phyloP scores from a whole-genome alignment of 1,139 yeast genomes.

The Candida albicans region DNA sequence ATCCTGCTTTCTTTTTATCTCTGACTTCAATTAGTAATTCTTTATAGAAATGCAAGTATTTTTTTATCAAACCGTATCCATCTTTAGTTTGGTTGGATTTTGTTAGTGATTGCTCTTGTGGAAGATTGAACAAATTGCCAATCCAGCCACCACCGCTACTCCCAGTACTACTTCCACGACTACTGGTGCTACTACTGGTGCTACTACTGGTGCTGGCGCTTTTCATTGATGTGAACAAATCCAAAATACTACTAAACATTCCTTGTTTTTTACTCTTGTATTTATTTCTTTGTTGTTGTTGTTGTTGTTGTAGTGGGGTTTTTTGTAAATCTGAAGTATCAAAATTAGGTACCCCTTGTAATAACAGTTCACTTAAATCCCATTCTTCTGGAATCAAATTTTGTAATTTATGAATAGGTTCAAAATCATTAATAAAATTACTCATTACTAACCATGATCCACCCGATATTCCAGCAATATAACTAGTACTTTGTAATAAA shows the following conservation, averaged over 20 bases:
- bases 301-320: neutral
- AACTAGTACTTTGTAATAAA: conserved; percentile 51
- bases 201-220: too few relatives aligned
- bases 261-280: conserved; percentile 55
- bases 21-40: conserved; percentile 54
- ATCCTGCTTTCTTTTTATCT: conserved; percentile 53
- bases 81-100: neutral
- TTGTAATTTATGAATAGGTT: conserved; percentile 37
- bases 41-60: conserved; percentile 45
- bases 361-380: conserved; percentile 48
- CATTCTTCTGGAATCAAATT: conserved; percentile 25
- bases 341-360: conserved; percentile 56
- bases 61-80: conserved; percentile 18
- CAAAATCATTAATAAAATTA: conserved; percentile 47
- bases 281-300: conserved; percentile 24
- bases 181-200: neutral
- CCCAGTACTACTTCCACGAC: neutral
- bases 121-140: neutral
- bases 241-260: conserved; percentile 25
- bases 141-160: conserved; percentile 4
- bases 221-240: conserved; percentile 10
- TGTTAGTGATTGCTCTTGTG: neutral
- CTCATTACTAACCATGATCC: conserved; percentile 66
- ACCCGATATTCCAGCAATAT: conserved; percentile 68
- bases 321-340: conserved; percentile 19